Evolutionary conservation across 2,329 filamentous ascomycete genomes (phyloP).

Genomic region (Curvularia sp.): DNA sequence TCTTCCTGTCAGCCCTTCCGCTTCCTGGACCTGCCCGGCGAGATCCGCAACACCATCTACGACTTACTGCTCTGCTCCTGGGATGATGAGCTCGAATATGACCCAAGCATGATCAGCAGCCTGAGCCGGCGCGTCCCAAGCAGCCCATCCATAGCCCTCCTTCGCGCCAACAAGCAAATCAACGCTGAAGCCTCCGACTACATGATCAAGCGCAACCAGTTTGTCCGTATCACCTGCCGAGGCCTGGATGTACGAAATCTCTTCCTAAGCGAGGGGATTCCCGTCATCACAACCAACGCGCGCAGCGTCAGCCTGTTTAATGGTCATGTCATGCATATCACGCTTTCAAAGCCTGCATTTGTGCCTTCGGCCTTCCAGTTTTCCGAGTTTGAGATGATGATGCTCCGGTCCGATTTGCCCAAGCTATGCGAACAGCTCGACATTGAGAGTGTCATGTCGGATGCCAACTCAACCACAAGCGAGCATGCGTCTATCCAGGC

Average conservation of each 20-base stretch:
- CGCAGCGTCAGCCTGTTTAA: conserved; percentile 28
- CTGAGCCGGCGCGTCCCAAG: conserved; percentile 29
- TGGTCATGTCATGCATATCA: conserved; percentile 40
- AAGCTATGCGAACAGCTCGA: conserved; percentile 31
- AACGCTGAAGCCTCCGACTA: conserved; percentile 38
- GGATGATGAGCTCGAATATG: conserved; percentile 29
- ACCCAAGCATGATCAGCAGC: conserved; percentile 24
- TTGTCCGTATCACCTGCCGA: conserved; percentile 37
- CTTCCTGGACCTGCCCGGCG: conserved; percentile 37
- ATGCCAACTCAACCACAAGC: conserved; percentile 31
- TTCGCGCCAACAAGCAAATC: conserved; percentile 40
- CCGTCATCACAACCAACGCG: conserved; percentile 28
- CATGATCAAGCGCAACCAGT: conserved; percentile 40
- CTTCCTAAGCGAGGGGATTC: conserved; percentile 31
- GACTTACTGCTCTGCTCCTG: conserved; percentile 38
- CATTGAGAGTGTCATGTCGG: conserved; percentile 37
- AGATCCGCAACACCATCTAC: conserved; percentile 39
- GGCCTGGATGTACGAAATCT: conserved; percentile 30
- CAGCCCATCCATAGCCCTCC: conserved; percentile 30
- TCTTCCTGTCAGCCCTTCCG: conserved; percentile 29
- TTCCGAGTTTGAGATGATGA: conserved; percentile 35
- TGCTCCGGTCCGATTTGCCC: conserved; percentile 35
- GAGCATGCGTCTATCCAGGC: conserved; percentile 31
- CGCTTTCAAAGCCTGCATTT: conserved; percentile 32
- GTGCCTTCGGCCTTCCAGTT: conserved; percentile 25